Base-by-base conservation (phyloP, 23 red algal genomes). In the Cyanidioschyzon merolae region DNA sequence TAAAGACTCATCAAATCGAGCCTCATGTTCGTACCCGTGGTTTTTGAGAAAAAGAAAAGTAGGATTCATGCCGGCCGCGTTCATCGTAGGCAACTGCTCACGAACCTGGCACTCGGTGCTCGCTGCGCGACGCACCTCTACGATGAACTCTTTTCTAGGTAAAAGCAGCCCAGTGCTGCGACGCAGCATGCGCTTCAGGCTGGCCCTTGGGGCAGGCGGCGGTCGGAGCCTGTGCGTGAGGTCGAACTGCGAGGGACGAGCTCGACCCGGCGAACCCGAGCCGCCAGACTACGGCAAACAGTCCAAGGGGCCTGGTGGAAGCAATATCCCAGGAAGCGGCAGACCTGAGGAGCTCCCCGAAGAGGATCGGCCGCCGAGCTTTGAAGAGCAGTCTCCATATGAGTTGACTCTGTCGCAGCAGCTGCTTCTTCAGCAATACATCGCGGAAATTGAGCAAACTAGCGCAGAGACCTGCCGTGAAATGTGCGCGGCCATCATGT, bases 361-460 rank as follows among this genome's bases (percentile, higher is more conserved):
- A 35, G 63, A 71, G 29, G 63, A 71, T 35, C 63, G 63, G 16
- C n/a, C 63, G 12, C 63, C 63, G 63, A 32, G n/a, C 7, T 27
- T 35, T 7, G 21, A 25, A 27, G 63, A 71, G 63, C n/a, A 71
- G 63, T 71, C 63, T 3, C 63, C 63, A 32, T 71, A 71, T 71
- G 63, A 90, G 45, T 82, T 95, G 37, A 95, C 91, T 30, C 82
- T 95, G 50, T 80, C 83, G 1, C 91, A 95, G 79, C 85, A 95
- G 74, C 77, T 95, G 68, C 75, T 95, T 29, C 75, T 95, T 41
- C 79, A 87, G 37, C 79, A 87, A 57, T 95, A 95, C 77, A 84
- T 86, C 26, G 82, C 89, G 45, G 84, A 95, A 58, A 79, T 95
- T 7, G 74, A 86, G 57, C 78, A 79, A 18, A 95, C 89, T 85